A percentile compares a stretch with the other conserved stretches of the same genome.
Conservation (phyloP, 345 rosid genomes). For the Lagerstroemia speciosa region DNA sequence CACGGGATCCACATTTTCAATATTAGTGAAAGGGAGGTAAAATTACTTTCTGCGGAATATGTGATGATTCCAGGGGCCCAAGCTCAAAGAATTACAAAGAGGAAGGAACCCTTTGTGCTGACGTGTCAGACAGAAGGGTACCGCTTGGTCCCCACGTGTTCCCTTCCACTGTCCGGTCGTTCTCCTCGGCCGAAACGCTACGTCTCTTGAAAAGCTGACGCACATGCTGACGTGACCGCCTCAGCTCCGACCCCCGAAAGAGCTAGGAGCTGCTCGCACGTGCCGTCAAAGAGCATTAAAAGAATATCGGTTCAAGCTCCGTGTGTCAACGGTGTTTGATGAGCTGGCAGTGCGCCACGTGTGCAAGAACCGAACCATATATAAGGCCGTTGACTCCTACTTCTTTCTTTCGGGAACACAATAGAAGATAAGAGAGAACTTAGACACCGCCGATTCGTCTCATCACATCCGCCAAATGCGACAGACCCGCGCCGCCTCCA, state of each 20-base stretch:
- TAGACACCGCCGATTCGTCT: background rate
- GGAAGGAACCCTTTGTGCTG: too few species aligned
- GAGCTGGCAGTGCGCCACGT: conserved; percentile 3
- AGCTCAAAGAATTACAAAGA: too few species aligned
- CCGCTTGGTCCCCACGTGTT: too few species aligned
- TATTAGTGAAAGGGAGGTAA: too few species aligned
- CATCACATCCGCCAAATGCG: background rate
- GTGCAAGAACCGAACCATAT: conserved; percentile 10
- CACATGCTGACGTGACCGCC: background rate
- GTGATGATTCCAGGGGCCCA: too few species aligned
- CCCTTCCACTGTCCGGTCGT: too few species aligned
- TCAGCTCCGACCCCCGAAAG: too few species aligned
- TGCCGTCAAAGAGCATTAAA: background rate
- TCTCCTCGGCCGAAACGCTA: too few species aligned
- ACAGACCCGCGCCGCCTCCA: conserved; percentile 16
- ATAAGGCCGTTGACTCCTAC: conserved; percentile 9
- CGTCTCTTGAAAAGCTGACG: background rate
- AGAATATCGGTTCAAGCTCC: background rate
- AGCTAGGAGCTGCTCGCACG: conserved; percentile 10
- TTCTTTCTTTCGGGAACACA: background rate
- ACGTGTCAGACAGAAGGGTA: too few species aligned
- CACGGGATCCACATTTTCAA: too few species aligned
- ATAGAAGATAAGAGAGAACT: background rate
- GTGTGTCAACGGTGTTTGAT: conserved; percentile 19
- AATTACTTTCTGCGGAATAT: too few species aligned